Evolutionary conservation across 108 stramenopile species (phyloP).

Genomic region (Skeletonema menzelii): DNA sequence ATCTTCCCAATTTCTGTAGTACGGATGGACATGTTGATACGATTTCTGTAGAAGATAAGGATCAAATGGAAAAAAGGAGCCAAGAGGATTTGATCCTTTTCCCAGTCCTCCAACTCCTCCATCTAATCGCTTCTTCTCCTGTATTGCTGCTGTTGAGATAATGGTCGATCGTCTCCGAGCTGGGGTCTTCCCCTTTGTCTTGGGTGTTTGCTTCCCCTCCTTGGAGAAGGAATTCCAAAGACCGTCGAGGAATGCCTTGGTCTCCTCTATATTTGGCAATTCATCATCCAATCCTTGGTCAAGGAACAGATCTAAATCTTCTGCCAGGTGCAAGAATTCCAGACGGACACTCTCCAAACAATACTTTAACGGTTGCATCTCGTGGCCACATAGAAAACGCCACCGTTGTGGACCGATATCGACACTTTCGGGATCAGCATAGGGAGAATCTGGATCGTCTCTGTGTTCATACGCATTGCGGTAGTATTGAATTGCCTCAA

Average conservation of each 20-base stretch:
- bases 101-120: conserved; percentile 91
- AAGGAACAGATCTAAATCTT: conserved; percentile 51
- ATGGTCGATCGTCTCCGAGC: conserved; percentile 48
- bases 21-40: conserved; percentile 75
- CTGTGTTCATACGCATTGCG: conserved; percentile 32
- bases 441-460: conserved; percentile 43
- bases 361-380: conserved; percentile 85
- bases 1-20: conserved; percentile 88
- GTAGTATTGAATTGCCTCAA: conserved; percentile 69
- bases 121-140: conserved; percentile 64
- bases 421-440: conserved; percentile 44
- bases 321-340: conserved; percentile 91
- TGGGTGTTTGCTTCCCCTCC: conserved; percentile 17
- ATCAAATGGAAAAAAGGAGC: conserved; percentile 98
- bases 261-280: conserved; percentile 5
- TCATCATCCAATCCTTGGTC: conserved; percentile 9
- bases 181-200: conserved; percentile 15
- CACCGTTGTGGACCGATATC: conserved; percentile 60
- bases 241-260: conserved; percentile 27
- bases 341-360: conserved; percentile 92
- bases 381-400: conserved; percentile 66
- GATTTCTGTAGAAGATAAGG: conserved; percentile 89
- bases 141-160: conserved; percentile 70
- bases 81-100: conserved; percentile 89
- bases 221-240: conserved; percentile 26